phyloP scores from a whole-genome alignment of 768 basidiomycete species.

The Kondoa subrosea region DNA sequence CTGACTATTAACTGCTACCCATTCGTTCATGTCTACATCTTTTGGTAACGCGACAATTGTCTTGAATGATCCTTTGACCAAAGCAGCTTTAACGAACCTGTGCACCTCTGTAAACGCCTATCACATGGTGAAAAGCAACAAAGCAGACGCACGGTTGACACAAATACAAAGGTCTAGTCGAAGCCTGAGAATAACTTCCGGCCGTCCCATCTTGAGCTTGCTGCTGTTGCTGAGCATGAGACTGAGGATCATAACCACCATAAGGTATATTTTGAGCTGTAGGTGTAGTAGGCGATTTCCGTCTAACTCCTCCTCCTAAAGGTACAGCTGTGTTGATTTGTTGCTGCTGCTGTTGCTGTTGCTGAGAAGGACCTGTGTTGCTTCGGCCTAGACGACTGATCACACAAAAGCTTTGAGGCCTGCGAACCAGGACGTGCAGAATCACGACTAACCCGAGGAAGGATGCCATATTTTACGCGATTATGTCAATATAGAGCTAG shows the following conservation, averaged over 20 bases:
- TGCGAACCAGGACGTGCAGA: not conserved
- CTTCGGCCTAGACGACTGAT: not conserved
- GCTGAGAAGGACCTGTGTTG: not conserved
- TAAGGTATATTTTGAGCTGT: constrained; percentile 10
- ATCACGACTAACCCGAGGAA: not conserved
- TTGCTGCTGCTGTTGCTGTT: constrained; percentile 16
- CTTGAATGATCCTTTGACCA: constrained; percentile 97
- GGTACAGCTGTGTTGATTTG: not conserved
- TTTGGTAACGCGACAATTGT: constrained; percentile 93
- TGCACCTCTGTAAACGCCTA: not conserved
- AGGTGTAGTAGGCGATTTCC: constrained; percentile 13
- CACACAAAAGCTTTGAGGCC: not conserved
- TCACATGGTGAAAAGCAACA: not conserved
- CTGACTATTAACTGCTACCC: constrained; percentile 40
- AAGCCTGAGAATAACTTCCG: not conserved
- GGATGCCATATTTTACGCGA: too few relatives aligned
- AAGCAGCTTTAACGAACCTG: constrained; percentile 70
- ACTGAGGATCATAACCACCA: not conserved
- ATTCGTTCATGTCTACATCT: constrained; percentile 43
- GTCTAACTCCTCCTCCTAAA: constrained; percentile 4
- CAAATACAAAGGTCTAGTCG: constrained; percentile 19
- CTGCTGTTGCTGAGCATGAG: constrained; percentile 8
- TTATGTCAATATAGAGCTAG: too few relatives aligned
- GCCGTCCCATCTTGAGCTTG: not conserved
- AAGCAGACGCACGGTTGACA: constrained; percentile 19